Percentiles rank a stretch among this genome's conserved stretches.
Conservation (phyloP, 140 eudicot species). For the Erigeron philadelphicus region DNA sequence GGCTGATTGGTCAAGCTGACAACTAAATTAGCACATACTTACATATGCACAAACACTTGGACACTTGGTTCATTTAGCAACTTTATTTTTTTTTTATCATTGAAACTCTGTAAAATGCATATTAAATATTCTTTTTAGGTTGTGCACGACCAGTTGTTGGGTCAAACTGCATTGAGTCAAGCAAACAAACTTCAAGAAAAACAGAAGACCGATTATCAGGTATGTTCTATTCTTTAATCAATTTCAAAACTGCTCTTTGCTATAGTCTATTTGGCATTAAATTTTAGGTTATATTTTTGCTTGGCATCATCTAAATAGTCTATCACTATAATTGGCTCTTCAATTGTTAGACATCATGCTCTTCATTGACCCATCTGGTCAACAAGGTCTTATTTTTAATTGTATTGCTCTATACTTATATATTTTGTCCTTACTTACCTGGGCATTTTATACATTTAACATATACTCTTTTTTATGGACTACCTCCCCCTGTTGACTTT, state of each 20-base stretch:
- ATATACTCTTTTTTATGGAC: neutral
- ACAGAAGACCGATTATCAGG: conserved; percentile 40
- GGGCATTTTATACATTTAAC: neutral
- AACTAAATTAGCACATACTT: too few relatives aligned
- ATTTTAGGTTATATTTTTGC: neutral
- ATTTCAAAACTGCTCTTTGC: conserved; percentile 13
- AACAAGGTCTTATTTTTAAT: too few relatives aligned
- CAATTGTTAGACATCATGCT: neutral
- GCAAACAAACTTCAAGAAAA: conserved; percentile 27
- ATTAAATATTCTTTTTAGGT: conserved; percentile 30
- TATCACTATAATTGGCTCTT: neutral
- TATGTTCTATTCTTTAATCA: conserved; percentile 9
- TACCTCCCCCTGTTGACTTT: too few relatives aligned
- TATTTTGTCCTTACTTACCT: neutral
- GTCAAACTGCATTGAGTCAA: conserved; percentile 27
- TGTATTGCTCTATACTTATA: too few relatives aligned
- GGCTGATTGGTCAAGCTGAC: too few relatives aligned
- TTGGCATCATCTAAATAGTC: neutral
- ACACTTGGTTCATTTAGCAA: too few relatives aligned
- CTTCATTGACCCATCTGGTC: too few relatives aligned
- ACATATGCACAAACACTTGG: too few relatives aligned
- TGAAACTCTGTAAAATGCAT: conserved; percentile 4
- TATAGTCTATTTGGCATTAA: neutral
- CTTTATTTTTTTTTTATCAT: neutral
- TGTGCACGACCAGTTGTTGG: conserved; percentile 38